Evolutionary conservation across 2,329 filamentous ascomycete genomes (phyloP).

Genomic region (Colletotrichum zoysiae): DNA sequence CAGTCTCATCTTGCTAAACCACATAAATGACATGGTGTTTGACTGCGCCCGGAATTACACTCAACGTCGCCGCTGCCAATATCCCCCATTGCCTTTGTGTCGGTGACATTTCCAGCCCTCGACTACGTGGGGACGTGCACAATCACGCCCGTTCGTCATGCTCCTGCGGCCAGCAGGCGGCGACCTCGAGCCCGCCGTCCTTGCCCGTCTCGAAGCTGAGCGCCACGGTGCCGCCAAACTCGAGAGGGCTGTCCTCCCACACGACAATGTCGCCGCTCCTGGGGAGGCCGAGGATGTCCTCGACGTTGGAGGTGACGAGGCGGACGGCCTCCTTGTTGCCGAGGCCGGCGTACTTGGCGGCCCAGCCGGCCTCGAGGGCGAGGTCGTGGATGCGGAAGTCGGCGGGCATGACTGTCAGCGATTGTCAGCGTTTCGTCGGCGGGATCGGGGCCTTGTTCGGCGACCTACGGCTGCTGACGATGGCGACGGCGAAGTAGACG

Average conservation of each 20-base stretch:
- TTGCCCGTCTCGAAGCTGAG: conserved; percentile 50
- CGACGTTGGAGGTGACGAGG: conserved; percentile 56
- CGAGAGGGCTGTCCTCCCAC: conserved; percentile 58
- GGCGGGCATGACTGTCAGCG: conserved; percentile 43
- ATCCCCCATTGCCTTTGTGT: neutral
- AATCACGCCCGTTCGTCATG: conserved; percentile 6
- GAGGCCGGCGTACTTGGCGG: conserved; percentile 55
- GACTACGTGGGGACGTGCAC: too few species aligned
- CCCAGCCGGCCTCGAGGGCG: conserved; percentile 55
- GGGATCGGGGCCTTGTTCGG: neutral
- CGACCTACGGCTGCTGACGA: conserved; percentile 45
- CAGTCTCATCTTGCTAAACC: neutral
- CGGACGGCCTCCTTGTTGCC: conserved; percentile 50
- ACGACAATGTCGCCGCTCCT: conserved; percentile 55
- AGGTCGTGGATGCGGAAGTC: conserved; percentile 56
- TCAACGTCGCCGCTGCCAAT: neutral
- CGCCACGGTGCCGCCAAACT: conserved; percentile 55
- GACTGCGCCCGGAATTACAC: neutral
- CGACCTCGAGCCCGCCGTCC: conserved; percentile 45
- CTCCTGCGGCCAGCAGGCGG: conserved; percentile 48
- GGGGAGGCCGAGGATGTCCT: conserved; percentile 55
- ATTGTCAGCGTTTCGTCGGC: neutral
- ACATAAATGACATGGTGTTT: neutral
- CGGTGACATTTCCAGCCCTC: neutral
- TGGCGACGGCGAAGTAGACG: conserved; percentile 52